Percentiles rank a stretch among this genome's conserved stretches.
Conservation (phyloP, 495 filamentous ascomycete species). For the Rostrohypoxylon terebratum region DNA sequence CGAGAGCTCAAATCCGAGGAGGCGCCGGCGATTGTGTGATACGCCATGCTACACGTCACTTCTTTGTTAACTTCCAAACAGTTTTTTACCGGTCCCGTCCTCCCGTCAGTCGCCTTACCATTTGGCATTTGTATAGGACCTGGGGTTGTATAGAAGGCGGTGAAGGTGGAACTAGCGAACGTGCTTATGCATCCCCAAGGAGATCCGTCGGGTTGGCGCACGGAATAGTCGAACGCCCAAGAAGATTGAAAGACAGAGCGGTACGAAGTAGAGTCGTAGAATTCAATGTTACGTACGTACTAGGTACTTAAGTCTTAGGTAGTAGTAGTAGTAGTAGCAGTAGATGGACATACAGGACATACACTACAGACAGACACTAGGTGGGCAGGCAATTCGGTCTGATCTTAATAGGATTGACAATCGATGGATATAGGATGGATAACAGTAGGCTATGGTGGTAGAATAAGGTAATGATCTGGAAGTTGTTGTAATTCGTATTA, state of each 20-base stretch:
- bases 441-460: constrained; percentile 14
- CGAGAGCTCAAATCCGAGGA: constrained; percentile 32
- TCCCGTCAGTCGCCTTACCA: background rate
- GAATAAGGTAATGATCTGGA: constrained; percentile 4
- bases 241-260: background rate
- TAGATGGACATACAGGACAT: background rate
- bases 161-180: constrained; percentile 26
- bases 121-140: too few relatives aligned
- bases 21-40: constrained; percentile 34
- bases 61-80: constrained; percentile 19
- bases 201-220: constrained; percentile 27
- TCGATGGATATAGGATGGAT: constrained; percentile 2
- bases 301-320: background rate
- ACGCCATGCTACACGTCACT: constrained; percentile 35
- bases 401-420: too few relatives aligned
- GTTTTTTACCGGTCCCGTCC: background rate
- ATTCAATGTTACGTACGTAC: background rate
- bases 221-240: constrained; percentile 10
- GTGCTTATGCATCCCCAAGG: constrained; percentile 36
- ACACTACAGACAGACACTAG: background rate
- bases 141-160: constrained; percentile 29
- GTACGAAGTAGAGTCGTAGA: background rate
- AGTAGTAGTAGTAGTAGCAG: too few relatives aligned
- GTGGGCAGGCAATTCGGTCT: background rate
- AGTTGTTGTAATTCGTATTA: constrained; percentile 5